A percentile compares a stretch with the other conserved stretches of the same genome.
Conservation (phyloP, 495 filamentous ascomycete genomes). For the Xylaria venustula region DNA sequence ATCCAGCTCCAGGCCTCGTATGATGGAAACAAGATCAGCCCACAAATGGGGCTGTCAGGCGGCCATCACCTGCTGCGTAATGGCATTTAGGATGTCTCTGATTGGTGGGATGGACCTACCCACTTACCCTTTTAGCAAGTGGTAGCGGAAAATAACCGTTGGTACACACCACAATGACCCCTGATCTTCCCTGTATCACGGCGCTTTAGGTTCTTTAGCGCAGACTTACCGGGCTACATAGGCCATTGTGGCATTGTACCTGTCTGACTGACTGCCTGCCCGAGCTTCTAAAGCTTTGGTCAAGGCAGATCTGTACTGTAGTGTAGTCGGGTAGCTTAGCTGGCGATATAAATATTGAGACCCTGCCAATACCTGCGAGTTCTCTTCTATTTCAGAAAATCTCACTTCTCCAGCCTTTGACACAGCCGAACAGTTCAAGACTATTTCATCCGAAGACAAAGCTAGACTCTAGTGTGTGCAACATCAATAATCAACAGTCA, state of each 20-base stretch:
- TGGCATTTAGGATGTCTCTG: background rate
- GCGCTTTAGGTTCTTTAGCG: background rate
- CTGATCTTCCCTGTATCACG: background rate
- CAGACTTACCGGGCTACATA: background rate
- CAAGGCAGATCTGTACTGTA: too few relatives aligned
- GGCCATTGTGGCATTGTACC: too few relatives aligned
- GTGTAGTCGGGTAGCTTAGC: too few relatives aligned
- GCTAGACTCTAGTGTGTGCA: too few relatives aligned
- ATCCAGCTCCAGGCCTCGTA: constrained; percentile 5
- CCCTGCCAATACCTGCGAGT: background rate
- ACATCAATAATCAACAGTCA: too few relatives aligned
- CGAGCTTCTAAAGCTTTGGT: too few relatives aligned
- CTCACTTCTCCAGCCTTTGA: background rate
- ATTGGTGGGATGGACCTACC: background rate
- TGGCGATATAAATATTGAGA: background rate
- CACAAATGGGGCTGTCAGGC: constrained; percentile 13
- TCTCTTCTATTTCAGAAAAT: background rate
- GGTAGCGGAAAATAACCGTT: background rate
- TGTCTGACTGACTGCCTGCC: too few relatives aligned
- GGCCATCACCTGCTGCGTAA: constrained; percentile 14
- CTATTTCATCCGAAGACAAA: too few relatives aligned
- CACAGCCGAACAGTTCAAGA: background rate
- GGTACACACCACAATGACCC: background rate
- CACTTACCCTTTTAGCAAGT: background rate
- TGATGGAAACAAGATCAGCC: constrained; percentile 10